A percentile compares a stretch with the other conserved stretches of the same genome.
Evolutionary conservation across 73 alveolate genomes (phyloP).

Genomic region (Durusdinium trenchii): DNA sequence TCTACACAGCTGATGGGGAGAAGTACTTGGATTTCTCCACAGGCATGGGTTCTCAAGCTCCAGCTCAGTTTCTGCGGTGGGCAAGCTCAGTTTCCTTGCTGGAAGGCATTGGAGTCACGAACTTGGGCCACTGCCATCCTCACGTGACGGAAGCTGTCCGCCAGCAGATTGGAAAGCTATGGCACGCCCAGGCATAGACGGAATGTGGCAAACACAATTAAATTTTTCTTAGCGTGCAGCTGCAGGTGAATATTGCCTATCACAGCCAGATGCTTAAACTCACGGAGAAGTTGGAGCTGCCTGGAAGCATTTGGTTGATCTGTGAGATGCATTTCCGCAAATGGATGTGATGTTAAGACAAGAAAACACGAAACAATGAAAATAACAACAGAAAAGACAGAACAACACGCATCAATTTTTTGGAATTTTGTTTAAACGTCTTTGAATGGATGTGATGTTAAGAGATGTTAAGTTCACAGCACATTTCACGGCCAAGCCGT

Average conservation of each 20-base stretch:
- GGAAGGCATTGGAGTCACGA: slow-evolving; percentile 63
- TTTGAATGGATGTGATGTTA: background rate
- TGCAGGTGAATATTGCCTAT: slow-evolving; percentile 41
- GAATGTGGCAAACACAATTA: background rate
- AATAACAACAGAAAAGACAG: too few species aligned
- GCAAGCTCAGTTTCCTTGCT: background rate
- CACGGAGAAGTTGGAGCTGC: slow-evolving; percentile 52
- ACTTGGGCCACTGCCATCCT: slow-evolving; percentile 82
- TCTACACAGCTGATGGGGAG: slow-evolving; percentile 52
- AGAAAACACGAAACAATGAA: too few species aligned
- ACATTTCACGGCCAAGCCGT: background rate
- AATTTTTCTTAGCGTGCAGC: background rate
- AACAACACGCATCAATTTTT: too few species aligned
- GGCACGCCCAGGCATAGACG: slow-evolving; percentile 34
- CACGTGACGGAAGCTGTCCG: slow-evolving; percentile 50
- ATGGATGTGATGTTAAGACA: background rate
- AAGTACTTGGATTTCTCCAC: slow-evolving; percentile 51
- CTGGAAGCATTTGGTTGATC: background rate
- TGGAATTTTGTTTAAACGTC: too few species aligned
- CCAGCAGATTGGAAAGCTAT: slow-evolving; percentile 50
- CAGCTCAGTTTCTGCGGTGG: background rate
- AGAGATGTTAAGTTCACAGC: background rate
- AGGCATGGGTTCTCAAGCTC: background rate
- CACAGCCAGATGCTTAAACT: slow-evolving; percentile 42
- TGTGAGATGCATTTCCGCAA: too few species aligned